Evolutionary conservation across 1,284 basidiomycete genomes (phyloP), one percentile per base, ranked within the genome.

Genomic region (Boletus hoseneyae): DNA sequence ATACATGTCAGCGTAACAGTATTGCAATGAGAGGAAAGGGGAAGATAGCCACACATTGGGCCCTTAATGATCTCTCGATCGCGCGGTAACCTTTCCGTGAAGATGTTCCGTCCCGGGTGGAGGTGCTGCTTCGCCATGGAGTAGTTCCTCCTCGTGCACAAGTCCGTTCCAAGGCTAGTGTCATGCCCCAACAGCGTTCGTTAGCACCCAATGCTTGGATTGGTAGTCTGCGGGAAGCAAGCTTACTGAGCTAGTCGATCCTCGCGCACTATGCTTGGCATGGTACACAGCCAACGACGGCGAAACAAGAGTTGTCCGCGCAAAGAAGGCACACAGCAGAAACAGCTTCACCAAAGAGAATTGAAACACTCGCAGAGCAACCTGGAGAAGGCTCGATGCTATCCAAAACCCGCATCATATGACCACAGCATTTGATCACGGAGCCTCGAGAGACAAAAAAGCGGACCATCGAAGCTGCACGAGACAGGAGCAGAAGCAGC

Each of bases 51-150:
- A 11, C 74, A 66, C 58, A 88, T 83, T 32, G 77, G 69, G 33
- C 90, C 92, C 45, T 83, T 73, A 32, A 95, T 78, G 58, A 94
- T 91, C 75, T 69, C 66, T 94, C 86, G 52, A 94, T 80, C n/a
- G 75, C 83, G 76, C 64, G 93, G 88, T 63, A 92, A 7, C 90
- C 52, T 75, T 75, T 42, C 90, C 77, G 18, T 79, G 73, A 27
- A 92, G 71, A 63, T 87, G 83, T 46, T 81, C 68, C 13, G 79
- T 75, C 80, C 77, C 79, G 23, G 72, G 70, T 18, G 59, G 57
- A 19, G 70, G 70, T 21, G 47, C 41, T 36, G 33, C 62, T 42
- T 74, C 72, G 10, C 63, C 70, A 25, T 25, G 23, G 6, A 25
- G 6, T 25, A 25, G 23, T 7, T 57, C 57, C 54, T 69, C 68